Base-by-base conservation (phyloP, 257 asterid genomes). In the Knoxia roxburghii region DNA sequence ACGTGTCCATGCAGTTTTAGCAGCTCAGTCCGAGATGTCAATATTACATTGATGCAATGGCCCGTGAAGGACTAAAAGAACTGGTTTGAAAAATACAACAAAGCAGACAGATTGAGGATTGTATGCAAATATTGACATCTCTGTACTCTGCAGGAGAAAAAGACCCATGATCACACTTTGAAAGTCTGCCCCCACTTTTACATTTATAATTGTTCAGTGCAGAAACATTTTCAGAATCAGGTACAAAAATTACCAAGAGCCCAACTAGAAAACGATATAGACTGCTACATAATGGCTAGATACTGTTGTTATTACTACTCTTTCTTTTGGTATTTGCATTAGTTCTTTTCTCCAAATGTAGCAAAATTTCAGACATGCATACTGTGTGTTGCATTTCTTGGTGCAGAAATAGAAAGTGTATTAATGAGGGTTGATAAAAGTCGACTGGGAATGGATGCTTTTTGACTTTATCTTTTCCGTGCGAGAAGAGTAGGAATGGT, bases 381-480 rank as follows among this genome's bases (percentile, higher is more conserved):
- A 8, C 2, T 0, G 4, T 29, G 20, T 23, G 72, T 55, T 7
- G 65, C 55, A 26, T 41, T 46, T 37, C 45, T 32, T 54, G 68
- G 63, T 24, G 18, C 18, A 74, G 39, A 37, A 9, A 37, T 37
- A 37, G 41, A 37, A 33, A 41, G 63, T 33, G 64, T 18, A 65
- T 41, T 49, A 43, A 43, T 41, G 70, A 29, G 46, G 72, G 52
- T 39, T 59, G 50, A 48, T 52, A 71, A 58, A 37, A 67, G 82
- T 50, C 64, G 65, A 64, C 58, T 55, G 65, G 53, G 70, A 54
- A 62, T 68, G 76, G 86, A 82, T 82, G 85, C 94, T 77, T 63
- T 74, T 63, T 67, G 71, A 53, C 91, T 87, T 87, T 87, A 78
- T 76, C 89, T 84, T 85, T 89, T 78, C 46, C 79, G 45, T 74